Evolutionary conservation across 176 grass and related monocot species (phyloP).

Genomic region (Lolium rigidum): DNA sequence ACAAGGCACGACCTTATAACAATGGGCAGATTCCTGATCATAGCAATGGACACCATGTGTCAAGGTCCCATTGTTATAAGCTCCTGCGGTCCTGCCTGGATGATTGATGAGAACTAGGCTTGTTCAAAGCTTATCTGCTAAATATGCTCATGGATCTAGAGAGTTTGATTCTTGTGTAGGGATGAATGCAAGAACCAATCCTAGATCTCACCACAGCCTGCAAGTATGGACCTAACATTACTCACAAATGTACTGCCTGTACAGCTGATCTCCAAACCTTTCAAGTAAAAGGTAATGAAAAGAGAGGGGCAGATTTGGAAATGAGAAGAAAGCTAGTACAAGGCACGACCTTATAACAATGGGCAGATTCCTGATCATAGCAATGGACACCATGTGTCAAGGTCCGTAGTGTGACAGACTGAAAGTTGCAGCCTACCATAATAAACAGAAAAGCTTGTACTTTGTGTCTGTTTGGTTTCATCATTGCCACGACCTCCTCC

Average conservation of each 20-base stretch:
- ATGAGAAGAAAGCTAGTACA: constrained; percentile 43
- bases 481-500: constrained; percentile 24
- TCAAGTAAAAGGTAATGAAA: neutral
- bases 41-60: constrained; percentile 64
- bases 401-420: constrained; percentile 47
- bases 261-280: constrained; percentile 30
- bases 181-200: constrained; percentile 35
- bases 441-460: constrained; percentile 40
- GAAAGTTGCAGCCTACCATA: constrained; percentile 45
- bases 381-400: constrained; percentile 64
- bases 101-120: neutral
- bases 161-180: no score
- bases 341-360: constrained; percentile 48
- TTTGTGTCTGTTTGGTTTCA: constrained; percentile 35
- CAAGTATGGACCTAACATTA: constrained; percentile 27
- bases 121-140: neutral
- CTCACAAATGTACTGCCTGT: constrained; percentile 9
- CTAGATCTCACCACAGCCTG: constrained; percentile 29
- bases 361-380: constrained; percentile 61
- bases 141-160: no score
- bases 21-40: constrained; percentile 64
- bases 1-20: constrained; percentile 49
- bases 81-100: constrained; percentile 28
- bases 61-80: constrained; percentile 22
- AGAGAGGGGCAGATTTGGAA: constrained; percentile 27